Evolutionary conservation across 169 alveolate genomes (phyloP).

Genomic region (Cryptosporidium canis): DNA sequence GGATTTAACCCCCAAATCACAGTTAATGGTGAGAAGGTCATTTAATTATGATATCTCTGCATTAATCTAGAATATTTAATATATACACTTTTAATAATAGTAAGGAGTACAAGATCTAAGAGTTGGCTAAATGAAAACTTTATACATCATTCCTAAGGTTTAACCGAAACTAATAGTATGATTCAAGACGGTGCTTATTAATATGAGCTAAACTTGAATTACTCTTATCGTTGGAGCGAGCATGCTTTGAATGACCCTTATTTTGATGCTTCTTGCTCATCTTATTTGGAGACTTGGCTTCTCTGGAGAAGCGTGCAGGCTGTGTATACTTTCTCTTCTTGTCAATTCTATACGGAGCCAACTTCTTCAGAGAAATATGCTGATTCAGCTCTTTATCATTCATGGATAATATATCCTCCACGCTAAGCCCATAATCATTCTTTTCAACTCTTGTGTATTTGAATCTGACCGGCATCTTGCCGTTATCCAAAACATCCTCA

Average conservation of each 20-base stretch:
- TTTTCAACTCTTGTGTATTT: constrained; percentile 79
- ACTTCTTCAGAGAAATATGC: constrained; percentile 79
- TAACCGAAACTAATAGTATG: constrained; percentile 12
- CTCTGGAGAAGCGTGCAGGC: neutral
- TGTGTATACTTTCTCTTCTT: constrained; percentile 4
- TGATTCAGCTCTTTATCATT: constrained; percentile 81
- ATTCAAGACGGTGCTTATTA: constrained; percentile 46
- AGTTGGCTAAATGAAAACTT: too few species aligned
- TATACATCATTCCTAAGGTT: neutral
- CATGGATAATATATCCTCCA: constrained; percentile 80
- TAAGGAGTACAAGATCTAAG: neutral
- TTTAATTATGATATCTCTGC: neutral
- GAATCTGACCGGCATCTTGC: constrained; percentile 80
- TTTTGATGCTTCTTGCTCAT: neutral
- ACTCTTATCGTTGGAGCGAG: neutral
- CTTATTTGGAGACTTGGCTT: neutral
- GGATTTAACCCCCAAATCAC: constrained; percentile 65
- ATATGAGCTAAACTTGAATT: neutral
- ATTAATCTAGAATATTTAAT: neutral
- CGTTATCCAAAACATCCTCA: constrained; percentile 83
- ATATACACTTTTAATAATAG: neutral
- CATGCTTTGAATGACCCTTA: neutral
- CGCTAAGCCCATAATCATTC: constrained; percentile 79
- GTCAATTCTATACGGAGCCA: constrained; percentile 76
- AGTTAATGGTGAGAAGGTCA: constrained; percentile 58